Evolutionary conservation across 2,329 filamentous ascomycete genomes (phyloP).

Genomic region (Fusarium lyarnte): DNA sequence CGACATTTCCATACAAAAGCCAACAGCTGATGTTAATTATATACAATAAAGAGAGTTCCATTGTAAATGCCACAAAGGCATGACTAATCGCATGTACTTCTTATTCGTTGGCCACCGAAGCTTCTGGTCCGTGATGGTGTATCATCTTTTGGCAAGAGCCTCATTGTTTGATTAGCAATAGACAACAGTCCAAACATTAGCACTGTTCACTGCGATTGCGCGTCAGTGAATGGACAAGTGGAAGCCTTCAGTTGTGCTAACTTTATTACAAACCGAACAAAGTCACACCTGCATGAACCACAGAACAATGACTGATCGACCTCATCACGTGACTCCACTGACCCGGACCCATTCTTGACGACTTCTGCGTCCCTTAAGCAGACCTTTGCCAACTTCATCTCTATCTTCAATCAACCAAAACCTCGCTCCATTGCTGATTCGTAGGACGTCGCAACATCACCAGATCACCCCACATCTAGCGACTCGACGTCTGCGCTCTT

Average conservation of each 20-base stretch:
- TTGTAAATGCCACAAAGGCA: not conserved
- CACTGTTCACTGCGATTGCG: not conserved
- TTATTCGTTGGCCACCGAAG: conserved; percentile 22
- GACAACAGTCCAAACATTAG: not conserved
- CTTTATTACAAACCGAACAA: conserved; percentile 20
- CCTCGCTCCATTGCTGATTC: conserved; percentile 31
- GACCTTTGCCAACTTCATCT: conserved; percentile 42
- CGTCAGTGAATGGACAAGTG: not conserved
- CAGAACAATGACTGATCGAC: conserved; percentile 14
- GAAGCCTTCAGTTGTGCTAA: not conserved
- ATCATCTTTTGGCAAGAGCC: conserved; percentile 9
- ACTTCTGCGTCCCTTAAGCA: conserved; percentile 41
- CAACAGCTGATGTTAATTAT: not conserved
- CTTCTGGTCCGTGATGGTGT: conserved; percentile 31
- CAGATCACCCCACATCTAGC: conserved; percentile 21
- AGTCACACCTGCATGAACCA: not conserved
- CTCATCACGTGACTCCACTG: conserved; percentile 41
- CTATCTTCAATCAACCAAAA: conserved; percentile 37
- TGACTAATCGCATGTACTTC: conserved; percentile 26
- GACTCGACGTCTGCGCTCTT: conserved; percentile 9
- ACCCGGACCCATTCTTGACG: conserved; percentile 44
- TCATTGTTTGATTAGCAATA: conserved; percentile 11
- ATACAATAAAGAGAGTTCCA: not conserved
- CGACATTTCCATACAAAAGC: not conserved
- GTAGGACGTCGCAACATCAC: conserved; percentile 30